phyloP scores from a whole-genome alignment of 352 stramenopile genomes.

The Phytophthora crassamura region DNA sequence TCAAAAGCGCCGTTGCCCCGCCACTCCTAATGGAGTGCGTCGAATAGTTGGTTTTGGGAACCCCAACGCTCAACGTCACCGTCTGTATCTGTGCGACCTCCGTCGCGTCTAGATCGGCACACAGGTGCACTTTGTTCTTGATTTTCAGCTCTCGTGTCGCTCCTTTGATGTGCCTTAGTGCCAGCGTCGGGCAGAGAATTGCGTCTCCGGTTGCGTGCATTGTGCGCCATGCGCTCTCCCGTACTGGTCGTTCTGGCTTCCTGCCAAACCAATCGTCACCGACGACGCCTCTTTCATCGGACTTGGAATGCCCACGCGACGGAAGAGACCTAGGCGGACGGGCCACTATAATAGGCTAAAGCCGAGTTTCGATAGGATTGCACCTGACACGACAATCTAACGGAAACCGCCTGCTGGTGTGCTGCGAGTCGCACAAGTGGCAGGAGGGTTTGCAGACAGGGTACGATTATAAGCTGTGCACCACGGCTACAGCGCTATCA shows the following conservation, averaged over 20 bases:
- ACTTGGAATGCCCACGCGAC: too few relatives aligned
- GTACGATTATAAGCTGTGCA: too few relatives aligned
- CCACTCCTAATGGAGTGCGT: slow-evolving; percentile 5
- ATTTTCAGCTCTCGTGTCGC: neutral
- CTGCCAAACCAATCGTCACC: slow-evolving; percentile 26
- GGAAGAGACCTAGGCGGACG: too few relatives aligned
- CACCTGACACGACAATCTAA: too few relatives aligned
- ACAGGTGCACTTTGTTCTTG: neutral
- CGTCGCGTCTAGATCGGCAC: neutral
- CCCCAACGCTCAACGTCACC: neutral
- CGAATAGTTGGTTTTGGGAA: slow-evolving; percentile 1
- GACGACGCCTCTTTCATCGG: neutral
- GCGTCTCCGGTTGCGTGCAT: slow-evolving; percentile 24
- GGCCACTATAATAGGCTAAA: too few relatives aligned
- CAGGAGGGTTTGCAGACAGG: too few relatives aligned
- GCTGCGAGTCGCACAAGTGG: too few relatives aligned
- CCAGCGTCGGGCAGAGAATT: slow-evolving; percentile 16
- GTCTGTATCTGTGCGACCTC: neutral
- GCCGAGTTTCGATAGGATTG: too few relatives aligned
- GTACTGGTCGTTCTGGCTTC: slow-evolving; percentile 35
- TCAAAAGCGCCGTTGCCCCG: neutral
- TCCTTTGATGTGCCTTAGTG: neutral
- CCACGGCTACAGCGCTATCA: too few relatives aligned
- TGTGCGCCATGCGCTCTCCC: slow-evolving; percentile 28
- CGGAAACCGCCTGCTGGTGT: too few relatives aligned